Conservation (phyloP, 345 rosid genomes). For the Turritis glabra region DNA sequence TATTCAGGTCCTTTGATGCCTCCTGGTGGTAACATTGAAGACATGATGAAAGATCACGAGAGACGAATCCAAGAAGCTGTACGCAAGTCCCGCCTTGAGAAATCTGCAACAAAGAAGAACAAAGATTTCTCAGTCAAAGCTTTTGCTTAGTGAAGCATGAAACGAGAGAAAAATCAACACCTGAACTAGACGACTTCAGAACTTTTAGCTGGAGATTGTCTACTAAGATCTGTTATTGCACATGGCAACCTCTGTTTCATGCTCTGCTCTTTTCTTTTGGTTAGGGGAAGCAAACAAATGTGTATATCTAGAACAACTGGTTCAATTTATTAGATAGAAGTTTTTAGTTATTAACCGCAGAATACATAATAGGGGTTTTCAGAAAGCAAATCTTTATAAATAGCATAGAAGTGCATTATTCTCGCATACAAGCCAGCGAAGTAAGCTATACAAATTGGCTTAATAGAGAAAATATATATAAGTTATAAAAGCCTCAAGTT, state of each 20-base stretch:
- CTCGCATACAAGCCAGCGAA: slow-evolving; percentile 30
- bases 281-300: slow-evolving; percentile 31
- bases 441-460: slow-evolving; percentile 62
- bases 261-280: slow-evolving; percentile 35
- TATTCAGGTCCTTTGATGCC: slow-evolving; percentile 94
- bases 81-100: slow-evolving; percentile 72
- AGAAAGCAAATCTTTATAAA: slow-evolving; percentile 30
- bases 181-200: background rate
- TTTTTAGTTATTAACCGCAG: slow-evolving; percentile 13
- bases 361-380: slow-evolving; percentile 14
- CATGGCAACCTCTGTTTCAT: slow-evolving; percentile 29
- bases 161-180: background rate
- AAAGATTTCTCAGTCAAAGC: slow-evolving; percentile 32
- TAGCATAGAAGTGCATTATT: slow-evolving; percentile 21
- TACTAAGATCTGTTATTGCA: slow-evolving; percentile 12
- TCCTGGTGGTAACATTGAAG: slow-evolving; percentile 86
- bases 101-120: slow-evolving; percentile 49
- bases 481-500: background rate
- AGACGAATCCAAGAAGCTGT: slow-evolving; percentile 91
- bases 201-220: slow-evolving; percentile 2
- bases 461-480: slow-evolving; percentile 25
- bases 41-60: slow-evolving; percentile 84
- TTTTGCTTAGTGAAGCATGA: slow-evolving; percentile 32
- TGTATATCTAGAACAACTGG: slow-evolving; percentile 31
- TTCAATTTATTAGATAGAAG: slow-evolving; percentile 28